A percentile compares a stretch with the other conserved stretches of the same genome.
Evolutionary conservation across 2,329 filamentous ascomycete species (phyloP).

Genomic region (Immersiporthe knoxdaviesiana): DNA sequence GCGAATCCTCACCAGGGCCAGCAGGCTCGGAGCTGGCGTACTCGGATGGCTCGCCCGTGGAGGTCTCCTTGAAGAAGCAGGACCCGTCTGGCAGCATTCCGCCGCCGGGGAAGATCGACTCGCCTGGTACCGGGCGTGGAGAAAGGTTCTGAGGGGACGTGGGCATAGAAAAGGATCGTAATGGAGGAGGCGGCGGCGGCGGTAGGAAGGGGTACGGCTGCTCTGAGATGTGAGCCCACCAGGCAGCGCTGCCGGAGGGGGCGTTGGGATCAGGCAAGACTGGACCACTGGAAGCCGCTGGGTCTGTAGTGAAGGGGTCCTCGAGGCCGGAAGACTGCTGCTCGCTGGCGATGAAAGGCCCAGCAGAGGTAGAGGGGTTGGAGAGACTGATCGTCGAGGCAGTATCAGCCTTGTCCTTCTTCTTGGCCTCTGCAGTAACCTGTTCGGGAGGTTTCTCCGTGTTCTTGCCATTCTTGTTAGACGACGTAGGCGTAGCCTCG

Average conservation of each 20-base stretch:
- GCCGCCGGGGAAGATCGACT: constrained; percentile 2
- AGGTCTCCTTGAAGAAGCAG: constrained; percentile 13
- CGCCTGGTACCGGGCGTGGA: background rate
- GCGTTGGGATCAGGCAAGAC: background rate
- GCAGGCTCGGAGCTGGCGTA: background rate
- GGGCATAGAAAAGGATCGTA: background rate
- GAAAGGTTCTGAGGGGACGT: background rate
- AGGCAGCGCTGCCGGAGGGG: background rate
- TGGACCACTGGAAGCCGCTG: background rate
- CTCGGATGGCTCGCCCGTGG: background rate
- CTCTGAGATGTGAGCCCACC: background rate
- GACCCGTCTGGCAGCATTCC: constrained; percentile 10
- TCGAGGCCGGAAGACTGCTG: background rate
- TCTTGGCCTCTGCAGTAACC: background rate
- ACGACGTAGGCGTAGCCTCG: constrained; percentile 2
- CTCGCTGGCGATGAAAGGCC: background rate
- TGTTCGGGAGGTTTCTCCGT: background rate
- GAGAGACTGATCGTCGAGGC: background rate
- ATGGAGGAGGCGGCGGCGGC: background rate
- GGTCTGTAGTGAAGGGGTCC: background rate
- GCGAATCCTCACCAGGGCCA: background rate
- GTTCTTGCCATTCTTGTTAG: background rate
- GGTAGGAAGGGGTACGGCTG: background rate
- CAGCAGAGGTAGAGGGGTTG: background rate
- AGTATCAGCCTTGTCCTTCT: background rate